phyloP scores from a whole-genome alignment of 1,284 basidiomycete genomes.

The Ustilago curta region DNA sequence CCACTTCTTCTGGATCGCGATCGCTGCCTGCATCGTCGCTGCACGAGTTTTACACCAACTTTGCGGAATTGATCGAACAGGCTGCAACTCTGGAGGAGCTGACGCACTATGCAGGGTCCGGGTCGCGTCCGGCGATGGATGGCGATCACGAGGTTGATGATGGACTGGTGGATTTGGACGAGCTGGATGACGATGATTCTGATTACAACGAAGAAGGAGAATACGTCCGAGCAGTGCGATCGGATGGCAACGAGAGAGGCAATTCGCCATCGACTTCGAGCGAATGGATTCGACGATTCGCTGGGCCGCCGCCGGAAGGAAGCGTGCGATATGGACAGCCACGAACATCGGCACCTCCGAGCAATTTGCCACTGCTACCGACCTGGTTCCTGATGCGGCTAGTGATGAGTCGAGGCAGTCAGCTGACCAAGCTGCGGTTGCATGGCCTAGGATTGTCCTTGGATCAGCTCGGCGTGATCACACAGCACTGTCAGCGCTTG shows the following conservation, averaged over 20 bases:
- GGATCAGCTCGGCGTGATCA: slow-evolving; percentile 54
- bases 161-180: slow-evolving; percentile 44
- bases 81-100: slow-evolving; percentile 37
- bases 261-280: slow-evolving; percentile 10
- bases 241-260: neutral
- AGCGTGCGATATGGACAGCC: slow-evolving; percentile 41
- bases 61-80: slow-evolving; percentile 41
- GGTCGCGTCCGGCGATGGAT: slow-evolving; percentile 42
- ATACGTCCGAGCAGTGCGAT: slow-evolving; percentile 15
- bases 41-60: slow-evolving; percentile 44
- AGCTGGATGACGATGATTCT: slow-evolving; percentile 37
- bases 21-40: slow-evolving; percentile 32
- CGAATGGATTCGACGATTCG: slow-evolving; percentile 39
- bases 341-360: slow-evolving; percentile 21
- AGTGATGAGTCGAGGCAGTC: slow-evolving; percentile 28
- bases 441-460: slow-evolving; percentile 60
- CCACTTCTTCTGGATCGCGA: slow-evolving; percentile 37
- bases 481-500: slow-evolving; percentile 36
- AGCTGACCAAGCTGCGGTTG: slow-evolving; percentile 54
- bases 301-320: slow-evolving; percentile 41
- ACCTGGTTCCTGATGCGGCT: slow-evolving; percentile 43
- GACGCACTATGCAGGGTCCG: slow-evolving; percentile 55
- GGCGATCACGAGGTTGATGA: slow-evolving; percentile 41
- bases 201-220: slow-evolving; percentile 38
- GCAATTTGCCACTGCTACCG: slow-evolving; percentile 39